Evolutionary conservation across 1,139 yeast genomes (phyloP), one percentile per base, ranked within the genome.

Genomic region (Trichomonascaceae sp.): DNA sequence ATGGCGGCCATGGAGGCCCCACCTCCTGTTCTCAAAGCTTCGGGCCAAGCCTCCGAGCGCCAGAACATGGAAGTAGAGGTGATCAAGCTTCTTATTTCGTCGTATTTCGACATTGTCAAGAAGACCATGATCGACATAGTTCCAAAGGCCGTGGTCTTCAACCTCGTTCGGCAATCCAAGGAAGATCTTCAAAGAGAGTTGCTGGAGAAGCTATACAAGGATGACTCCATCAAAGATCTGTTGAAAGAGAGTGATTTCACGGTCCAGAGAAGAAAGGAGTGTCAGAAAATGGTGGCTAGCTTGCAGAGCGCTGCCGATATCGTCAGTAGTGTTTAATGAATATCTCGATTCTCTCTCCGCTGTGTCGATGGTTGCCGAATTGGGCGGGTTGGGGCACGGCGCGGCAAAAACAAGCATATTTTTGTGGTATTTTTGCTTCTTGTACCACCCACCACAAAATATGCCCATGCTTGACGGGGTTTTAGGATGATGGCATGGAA

Each of bases 31-130:
- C 73, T 89, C 55, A 80, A 89, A 57, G 98, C 98, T 4, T 76
- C 93, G 16, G 97, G 97, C 29, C 76, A 81, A 38, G 77, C 89
- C 82, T 74, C 93, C 16, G 98, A 89, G 56, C 76, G 96, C 48
- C 98, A 89, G 62, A 74, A 87, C 25, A 79, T 82, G 74, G 98
- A 89, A 60, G 89, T 97, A 0, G 98, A 89, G 53, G 97, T 89
- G 28, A 89, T 89, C 55, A 89, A 89, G 64, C 69, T 89, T 45
- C 69, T 89, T 52, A 89, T 89, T 47, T 74, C 78, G 35, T 84
- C 96, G 20, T 89, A 89, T 60, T 89, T 76, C 63, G 74, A 74
- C 52, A 89, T 89, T 56, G 97, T 89, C 37, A 85, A 87, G 64
- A 74, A 94, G 56, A 84, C 97, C 1, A 81, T 89, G 46, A 78